Evolutionary conservation across 306 rosid genomes (phyloP).

Genomic region (Parietaria judaica): DNA sequence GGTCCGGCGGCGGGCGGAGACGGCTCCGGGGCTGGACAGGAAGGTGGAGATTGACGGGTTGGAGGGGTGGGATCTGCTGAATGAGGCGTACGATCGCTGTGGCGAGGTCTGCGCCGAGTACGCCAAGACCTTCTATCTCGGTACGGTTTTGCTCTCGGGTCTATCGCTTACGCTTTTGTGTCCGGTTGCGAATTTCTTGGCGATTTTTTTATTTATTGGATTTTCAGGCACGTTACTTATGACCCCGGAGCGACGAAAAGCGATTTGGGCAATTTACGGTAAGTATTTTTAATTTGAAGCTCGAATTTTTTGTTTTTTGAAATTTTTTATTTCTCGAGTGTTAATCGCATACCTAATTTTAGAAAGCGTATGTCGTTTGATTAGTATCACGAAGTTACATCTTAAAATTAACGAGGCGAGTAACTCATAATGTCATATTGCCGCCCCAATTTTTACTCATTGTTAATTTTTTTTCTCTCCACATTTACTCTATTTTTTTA

Average conservation of each 20-base stretch:
- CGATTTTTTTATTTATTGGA: slow-evolving; percentile 7
- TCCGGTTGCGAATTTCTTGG: not conserved
- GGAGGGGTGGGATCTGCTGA: slow-evolving; percentile 45
- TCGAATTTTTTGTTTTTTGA: not conserved
- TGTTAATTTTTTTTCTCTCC: too few relatives aligned
- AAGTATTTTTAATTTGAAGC: slow-evolving; percentile 5
- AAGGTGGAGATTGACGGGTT: slow-evolving; percentile 31
- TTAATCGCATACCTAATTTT: too few relatives aligned
- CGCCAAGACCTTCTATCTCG: slow-evolving; percentile 88
- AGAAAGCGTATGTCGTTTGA: too few relatives aligned
- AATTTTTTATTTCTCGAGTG: not conserved
- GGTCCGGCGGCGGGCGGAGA: slow-evolving; percentile 11
- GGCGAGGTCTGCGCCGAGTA: slow-evolving; percentile 94
- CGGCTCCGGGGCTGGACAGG: slow-evolving; percentile 24
- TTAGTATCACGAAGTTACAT: too few relatives aligned
- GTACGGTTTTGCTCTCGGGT: slow-evolving; percentile 23
- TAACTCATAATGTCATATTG: too few relatives aligned
- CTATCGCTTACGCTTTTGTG: not conserved
- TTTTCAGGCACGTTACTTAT: slow-evolving; percentile 74
- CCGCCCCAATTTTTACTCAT: too few relatives aligned
- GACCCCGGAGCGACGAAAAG: slow-evolving; percentile 78
- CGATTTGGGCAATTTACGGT: slow-evolving; percentile 97
- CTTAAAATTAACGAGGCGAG: too few relatives aligned
- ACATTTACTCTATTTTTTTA: too few relatives aligned
- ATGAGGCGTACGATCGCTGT: slow-evolving; percentile 70